Percentiles rank a stretch among this genome's conserved stretches.
Conservation (phyloP, 306 rosid genomes). For the Trifolium repens region DNA sequence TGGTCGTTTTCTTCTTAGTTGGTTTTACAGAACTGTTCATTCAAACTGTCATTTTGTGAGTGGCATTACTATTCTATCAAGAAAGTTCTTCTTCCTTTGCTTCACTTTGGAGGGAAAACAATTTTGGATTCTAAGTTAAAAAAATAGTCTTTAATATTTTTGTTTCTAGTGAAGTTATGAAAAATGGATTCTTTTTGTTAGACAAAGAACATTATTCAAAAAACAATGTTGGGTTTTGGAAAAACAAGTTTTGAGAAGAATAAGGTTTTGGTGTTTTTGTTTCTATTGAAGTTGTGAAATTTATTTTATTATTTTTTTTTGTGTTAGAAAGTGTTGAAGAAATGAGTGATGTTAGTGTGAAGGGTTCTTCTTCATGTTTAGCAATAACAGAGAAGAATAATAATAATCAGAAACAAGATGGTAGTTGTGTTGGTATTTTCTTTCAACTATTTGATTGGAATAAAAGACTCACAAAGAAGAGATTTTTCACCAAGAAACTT, state of each 20-base stretch:
- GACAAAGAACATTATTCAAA: background rate
- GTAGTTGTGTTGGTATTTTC: constrained; percentile 77
- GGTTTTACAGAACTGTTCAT: constrained; percentile 1
- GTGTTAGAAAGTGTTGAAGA: constrained; percentile 22
- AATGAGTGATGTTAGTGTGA: constrained; percentile 58
- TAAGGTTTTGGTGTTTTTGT: constrained; percentile 16
- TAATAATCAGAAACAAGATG: constrained; percentile 51
- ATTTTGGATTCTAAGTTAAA: background rate
- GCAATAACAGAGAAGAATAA: constrained; percentile 59
- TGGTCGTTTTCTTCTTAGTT: constrained; percentile 29
- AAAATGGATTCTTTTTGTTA: background rate
- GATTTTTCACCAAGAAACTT: constrained; percentile 69
- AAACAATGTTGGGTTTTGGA: background rate
- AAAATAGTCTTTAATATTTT: background rate
- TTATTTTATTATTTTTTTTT: background rate
- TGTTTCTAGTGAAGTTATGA: background rate
- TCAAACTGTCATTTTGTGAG: constrained; percentile 8
- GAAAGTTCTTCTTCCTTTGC: constrained; percentile 4
- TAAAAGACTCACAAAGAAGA: constrained; percentile 68
- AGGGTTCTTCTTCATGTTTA: constrained; percentile 54
- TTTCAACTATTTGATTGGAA: constrained; percentile 79
- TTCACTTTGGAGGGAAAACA: background rate
- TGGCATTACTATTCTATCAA: constrained; percentile 11
- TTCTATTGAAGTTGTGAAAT: constrained; percentile 2
- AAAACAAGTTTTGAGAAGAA: background rate